Evolutionary conservation across 2,329 filamentous ascomycete genomes (phyloP), one percentile per base, ranked within the genome.

Genomic region (Botrytis fabae): DNA sequence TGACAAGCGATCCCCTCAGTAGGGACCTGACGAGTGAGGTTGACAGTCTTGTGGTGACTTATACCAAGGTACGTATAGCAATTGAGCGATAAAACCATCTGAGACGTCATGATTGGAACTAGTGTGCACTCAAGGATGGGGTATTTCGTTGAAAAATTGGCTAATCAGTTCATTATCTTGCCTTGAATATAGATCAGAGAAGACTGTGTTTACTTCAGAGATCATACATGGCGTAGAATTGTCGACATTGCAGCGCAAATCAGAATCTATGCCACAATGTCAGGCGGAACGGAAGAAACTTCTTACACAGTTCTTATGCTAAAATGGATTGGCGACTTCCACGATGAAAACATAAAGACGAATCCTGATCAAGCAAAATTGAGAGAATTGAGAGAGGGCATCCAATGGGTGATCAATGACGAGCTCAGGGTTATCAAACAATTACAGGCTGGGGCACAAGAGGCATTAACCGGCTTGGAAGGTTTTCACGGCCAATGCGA

Each of bases 131-230:
- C 6, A 32, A 61, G 10, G 32, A 38, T 5, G 22, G 38, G 25
- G 2, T 25, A 1, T 38, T n/a, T 2, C 12, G 6, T 25, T 16
- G 28, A 25, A 46, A 46, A 12, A 1, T 22, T 57, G 5, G 16
- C 46, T 68, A 32, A 57, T 16, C 4, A 28, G 5, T 20, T 16
- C 14, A 28, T 28, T 28, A 54, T 40, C 28, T 57, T 8, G 10
- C 16, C 16, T 32, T 16, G 0, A 7, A 32, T 9, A n/a, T 32
- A 68, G 64, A 40, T 42, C 25, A 68, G 25, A 40, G 1, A 25
- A 57, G 64, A 68, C n/a, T 54, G 64, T 38, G 64, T 68, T 28
- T 68, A 68, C 48, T 68, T 68, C 1, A 68, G 64, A 46, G 64
- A 68, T 4, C 64, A 68, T 3, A 57, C 48, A 28, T 68, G 64